Percentiles rank a stretch among this genome's conserved stretches.
phyloP scores from a whole-genome alignment of 163 green algal species.

The Scenedesmus sp. region DNA sequence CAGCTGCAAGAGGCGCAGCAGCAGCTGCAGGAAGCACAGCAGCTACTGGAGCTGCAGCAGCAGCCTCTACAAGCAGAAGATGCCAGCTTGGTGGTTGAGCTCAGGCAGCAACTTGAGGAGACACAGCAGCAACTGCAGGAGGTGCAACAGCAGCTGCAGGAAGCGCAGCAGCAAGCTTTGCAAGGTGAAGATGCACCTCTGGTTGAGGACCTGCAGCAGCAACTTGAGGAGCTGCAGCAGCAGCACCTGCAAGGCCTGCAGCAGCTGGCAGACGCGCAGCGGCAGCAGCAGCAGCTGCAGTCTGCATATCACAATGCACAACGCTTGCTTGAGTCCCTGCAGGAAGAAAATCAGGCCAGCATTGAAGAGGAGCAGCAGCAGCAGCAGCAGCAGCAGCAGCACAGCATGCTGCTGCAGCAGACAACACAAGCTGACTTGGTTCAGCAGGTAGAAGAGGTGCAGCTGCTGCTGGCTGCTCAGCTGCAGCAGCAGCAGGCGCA shows the following conservation, averaged over 20 bases:
- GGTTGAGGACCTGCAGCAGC: no score
- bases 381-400: conserved; percentile 12
- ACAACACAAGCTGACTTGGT: neutral
- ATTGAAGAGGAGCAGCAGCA: neutral
- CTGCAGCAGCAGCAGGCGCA: no score
- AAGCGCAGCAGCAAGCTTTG: no score
- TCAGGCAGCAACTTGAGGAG: neutral
- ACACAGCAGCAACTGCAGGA: neutral
- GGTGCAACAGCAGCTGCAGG: conserved; percentile 1
- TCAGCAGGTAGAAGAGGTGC: neutral
- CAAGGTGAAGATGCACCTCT: no score
- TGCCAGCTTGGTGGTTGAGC: neutral
- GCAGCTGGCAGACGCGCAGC: conserved; percentile 4
- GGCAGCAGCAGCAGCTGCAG: conserved; percentile 19
- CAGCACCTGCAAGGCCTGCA: neutral
- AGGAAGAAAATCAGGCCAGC: neutral
- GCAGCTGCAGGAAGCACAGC: neutral
- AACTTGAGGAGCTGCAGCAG: neutral
- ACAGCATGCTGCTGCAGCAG: neutral
- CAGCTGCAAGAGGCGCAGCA: neutral
- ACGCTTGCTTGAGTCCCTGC: neutral
- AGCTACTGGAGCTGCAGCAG: neutral
- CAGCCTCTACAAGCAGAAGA: neutral
- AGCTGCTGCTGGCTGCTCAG: neutral
- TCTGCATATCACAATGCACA: neutral